These are phyloP conservation scores for Puccinia coronata DNA, from an alignment of 1,284 basidiomycete species.

Conservation along the genomic window DNA sequence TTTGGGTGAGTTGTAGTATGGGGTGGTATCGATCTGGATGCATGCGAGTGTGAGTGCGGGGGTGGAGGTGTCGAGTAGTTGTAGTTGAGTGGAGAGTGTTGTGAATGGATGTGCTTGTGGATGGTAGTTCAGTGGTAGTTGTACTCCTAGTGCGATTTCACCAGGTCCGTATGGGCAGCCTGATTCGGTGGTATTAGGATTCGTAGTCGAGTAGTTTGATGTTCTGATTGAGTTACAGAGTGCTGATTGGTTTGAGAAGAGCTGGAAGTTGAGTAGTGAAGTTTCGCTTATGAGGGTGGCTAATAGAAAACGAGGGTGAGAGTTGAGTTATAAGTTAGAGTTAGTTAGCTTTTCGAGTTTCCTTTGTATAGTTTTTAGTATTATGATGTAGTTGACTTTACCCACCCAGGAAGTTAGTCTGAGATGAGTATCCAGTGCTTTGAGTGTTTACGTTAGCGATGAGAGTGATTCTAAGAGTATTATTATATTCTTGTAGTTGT, in stretches of 20 bases:
- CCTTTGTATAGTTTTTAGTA: too few relatives aligned
- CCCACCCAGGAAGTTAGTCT: slow-evolving; percentile 45
- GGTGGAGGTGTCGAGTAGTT: slow-evolving; percentile 45
- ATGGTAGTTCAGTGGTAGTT: slow-evolving; percentile 4
- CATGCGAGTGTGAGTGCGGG: slow-evolving; percentile 44
- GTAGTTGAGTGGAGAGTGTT: slow-evolving; percentile 28
- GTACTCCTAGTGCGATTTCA: slow-evolving; percentile 25
- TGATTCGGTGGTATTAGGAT: background rate
- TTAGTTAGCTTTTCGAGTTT: too few relatives aligned
- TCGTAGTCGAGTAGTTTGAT: background rate
- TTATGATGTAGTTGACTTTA: too few relatives aligned
- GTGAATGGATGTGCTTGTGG: slow-evolving; percentile 1
- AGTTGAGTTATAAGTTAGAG: background rate
- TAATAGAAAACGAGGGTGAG: too few relatives aligned
- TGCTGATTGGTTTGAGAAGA: slow-evolving; percentile 42
- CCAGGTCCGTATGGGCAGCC: slow-evolving; percentile 48
- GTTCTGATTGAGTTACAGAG: slow-evolving; percentile 36
- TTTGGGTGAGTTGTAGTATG: slow-evolving; percentile 12
- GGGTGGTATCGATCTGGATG: slow-evolving; percentile 32
- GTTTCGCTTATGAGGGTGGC: slow-evolving; percentile 36
- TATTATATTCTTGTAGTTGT: too few relatives aligned
- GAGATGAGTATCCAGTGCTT: slow-evolving; percentile 22
- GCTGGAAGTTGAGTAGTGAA: slow-evolving; percentile 34
- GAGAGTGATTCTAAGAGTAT: slow-evolving; percentile 18
- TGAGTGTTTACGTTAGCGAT: background rate